Evolutionary conservation across 2,329 filamentous ascomycete species (phyloP), one percentile per base, ranked within the genome.

Genomic region (Torrubiellomyces zombiae): DNA sequence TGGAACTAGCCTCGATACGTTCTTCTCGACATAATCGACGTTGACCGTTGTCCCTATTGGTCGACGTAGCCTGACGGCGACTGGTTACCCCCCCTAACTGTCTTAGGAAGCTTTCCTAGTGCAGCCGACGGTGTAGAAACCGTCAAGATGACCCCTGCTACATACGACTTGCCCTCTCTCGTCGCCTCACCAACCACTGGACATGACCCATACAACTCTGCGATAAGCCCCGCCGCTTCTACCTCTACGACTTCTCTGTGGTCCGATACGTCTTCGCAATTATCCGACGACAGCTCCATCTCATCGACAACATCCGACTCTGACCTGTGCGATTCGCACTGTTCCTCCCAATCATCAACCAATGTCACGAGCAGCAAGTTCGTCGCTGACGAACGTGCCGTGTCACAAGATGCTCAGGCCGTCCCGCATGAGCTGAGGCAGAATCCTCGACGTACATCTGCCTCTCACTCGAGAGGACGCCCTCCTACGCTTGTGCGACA

Each of bases 401-500:
- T n/a, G n/a, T n/a, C n/a, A n/a, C n/a, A 48, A n/a, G 38, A 43
- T 28, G 34, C 46, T 28, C 51, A 56, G 24, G 50, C 63, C 29
- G 54, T 75, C 21, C 62, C 73, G 18, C 48, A 58, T 26, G 68
- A 75, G 39, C 57, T 73, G 42, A 69, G 75, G 33, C 71, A 73
- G 41, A 70, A 76, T 36, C 67, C 69, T 7, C 60, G 68, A 31
- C 61, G 65, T 33, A 67, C 56, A 29, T 58, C 55, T 34, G 65
- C 67, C 32, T 51, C 62, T 16, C 58, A 60, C 28, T 52, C 61
- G 30, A 53, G 67, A 37, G 66, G 67, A 39, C 63, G 67, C 40
- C 77, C 79, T 40, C 81, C 86, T 24, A 56, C 75, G 30, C 67
- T 94, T 36, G 64, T 85, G 35, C 76, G 85, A 43, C 85, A 94